Conservation (phyloP, 129 eudicot species). For the Glebionis coronaria region DNA sequence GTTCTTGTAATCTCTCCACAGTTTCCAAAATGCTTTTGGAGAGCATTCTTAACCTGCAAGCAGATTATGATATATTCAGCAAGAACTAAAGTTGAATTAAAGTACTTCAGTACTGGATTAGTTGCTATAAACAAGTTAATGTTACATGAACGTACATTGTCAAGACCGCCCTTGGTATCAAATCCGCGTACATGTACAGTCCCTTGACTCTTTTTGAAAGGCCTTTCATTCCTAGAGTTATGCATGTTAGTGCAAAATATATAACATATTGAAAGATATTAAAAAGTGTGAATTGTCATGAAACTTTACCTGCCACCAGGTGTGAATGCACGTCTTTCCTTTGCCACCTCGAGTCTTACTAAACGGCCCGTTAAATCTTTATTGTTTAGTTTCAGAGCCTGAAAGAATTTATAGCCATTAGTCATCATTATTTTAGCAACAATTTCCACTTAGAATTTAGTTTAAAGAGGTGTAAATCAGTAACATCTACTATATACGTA, state of each 20-base stretch:
- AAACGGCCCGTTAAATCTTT: constrained; percentile 41
- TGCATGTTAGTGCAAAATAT: neutral
- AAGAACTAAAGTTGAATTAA: too few species aligned
- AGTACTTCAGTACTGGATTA: too few species aligned
- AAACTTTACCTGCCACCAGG: constrained; percentile 44
- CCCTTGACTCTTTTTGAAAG: constrained; percentile 55
- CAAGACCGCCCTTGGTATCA: constrained; percentile 36
- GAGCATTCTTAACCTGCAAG: constrained; percentile 49
- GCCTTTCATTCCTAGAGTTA: constrained; percentile 30
- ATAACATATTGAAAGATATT: neutral
- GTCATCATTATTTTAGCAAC: neutral
- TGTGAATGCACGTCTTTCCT: constrained; percentile 56
- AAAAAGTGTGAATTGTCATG: neutral
- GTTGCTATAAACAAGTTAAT: too few species aligned
- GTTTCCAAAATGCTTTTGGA: constrained; percentile 55
- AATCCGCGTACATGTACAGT: constrained; percentile 66
- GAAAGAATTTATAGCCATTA: neutral
- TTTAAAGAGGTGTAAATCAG: too few species aligned
- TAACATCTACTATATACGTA: too few species aligned
- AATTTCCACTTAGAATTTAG: too few species aligned
- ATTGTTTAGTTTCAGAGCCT: constrained; percentile 54
- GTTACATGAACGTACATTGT: constrained; percentile 32
- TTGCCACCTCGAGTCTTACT: constrained; percentile 57
- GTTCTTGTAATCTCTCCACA: constrained; percentile 77
- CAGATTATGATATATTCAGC: too few species aligned